phyloP scores from a whole-genome alignment of 1,284 basidiomycete genomes.

The Heimioporus punctisporus region DNA sequence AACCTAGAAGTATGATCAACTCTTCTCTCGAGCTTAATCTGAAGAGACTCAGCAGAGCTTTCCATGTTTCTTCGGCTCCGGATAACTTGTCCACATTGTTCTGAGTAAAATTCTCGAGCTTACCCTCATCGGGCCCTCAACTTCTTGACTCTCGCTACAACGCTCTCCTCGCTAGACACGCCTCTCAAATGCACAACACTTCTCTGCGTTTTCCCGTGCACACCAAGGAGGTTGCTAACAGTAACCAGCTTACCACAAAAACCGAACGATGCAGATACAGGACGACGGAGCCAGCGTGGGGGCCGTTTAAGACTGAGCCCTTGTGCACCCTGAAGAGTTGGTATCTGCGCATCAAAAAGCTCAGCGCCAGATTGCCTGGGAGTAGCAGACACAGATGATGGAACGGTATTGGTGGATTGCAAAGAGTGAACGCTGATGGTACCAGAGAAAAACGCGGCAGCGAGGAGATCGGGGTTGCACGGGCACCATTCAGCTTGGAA shows the following conservation, averaged over 20 bases:
- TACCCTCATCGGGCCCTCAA: slow-evolving; percentile 64
- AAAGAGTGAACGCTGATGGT: slow-evolving; percentile 86
- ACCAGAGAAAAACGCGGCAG: slow-evolving; percentile 83
- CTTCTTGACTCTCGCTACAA: slow-evolving; percentile 79
- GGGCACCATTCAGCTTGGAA: slow-evolving; percentile 99
- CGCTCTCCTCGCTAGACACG: slow-evolving; percentile 76
- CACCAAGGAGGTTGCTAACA: slow-evolving; percentile 73
- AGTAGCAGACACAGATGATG: slow-evolving; percentile 42
- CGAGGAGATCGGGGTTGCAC: slow-evolving; percentile 92
- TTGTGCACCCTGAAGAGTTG: slow-evolving; percentile 38
- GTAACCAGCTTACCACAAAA: slow-evolving; percentile 91
- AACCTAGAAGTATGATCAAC: slow-evolving; percentile 90
- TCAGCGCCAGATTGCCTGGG: slow-evolving; percentile 71
- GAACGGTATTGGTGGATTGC: slow-evolving; percentile 78
- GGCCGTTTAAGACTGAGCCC: slow-evolving; percentile 79
- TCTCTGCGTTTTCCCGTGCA: slow-evolving; percentile 78
- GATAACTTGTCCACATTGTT: slow-evolving; percentile 45
- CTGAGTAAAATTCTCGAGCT: slow-evolving; percentile 69
- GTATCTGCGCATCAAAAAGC: slow-evolving; percentile 71
- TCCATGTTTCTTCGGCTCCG: slow-evolving; percentile 74
- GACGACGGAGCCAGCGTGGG: slow-evolving; percentile 95
- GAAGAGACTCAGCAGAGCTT: slow-evolving; percentile 89
- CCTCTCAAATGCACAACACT: slow-evolving; percentile 77
- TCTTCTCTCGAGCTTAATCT: slow-evolving; percentile 89
- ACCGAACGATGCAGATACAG: slow-evolving; percentile 85